These are phyloP conservation scores for Neofusicoccum cordaticola DNA, from an alignment of 2,329 filamentous ascomycete genomes.

Conservation along the genomic window DNA sequence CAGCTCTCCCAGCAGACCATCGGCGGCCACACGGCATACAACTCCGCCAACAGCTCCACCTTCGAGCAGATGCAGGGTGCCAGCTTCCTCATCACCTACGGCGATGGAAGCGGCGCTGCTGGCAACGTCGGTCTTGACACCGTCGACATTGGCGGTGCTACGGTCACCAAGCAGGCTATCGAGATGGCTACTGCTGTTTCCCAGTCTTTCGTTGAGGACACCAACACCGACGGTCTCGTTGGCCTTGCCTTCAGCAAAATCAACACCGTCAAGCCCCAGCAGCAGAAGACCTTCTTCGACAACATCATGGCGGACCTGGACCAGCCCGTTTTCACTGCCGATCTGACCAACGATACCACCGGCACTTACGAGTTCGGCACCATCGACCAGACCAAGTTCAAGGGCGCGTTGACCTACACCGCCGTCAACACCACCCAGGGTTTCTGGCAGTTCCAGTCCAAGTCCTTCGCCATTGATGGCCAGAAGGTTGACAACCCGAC, in stretches of 20 bases:
- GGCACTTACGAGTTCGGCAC: slow-evolving; percentile 73
- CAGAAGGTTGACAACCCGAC: slow-evolving; percentile 54
- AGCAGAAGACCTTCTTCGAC: slow-evolving; percentile 72
- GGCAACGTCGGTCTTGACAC: slow-evolving; percentile 67
- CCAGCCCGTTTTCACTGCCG: slow-evolving; percentile 68
- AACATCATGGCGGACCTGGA: slow-evolving; percentile 62
- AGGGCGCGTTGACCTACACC: slow-evolving; percentile 60
- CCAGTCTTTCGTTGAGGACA: slow-evolving; percentile 56
- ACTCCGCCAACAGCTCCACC: slow-evolving; percentile 52
- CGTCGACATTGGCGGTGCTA: slow-evolving; percentile 65
- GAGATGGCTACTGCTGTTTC: slow-evolving; percentile 63
- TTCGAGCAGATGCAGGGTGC: slow-evolving; percentile 50
- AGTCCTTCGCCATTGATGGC: slow-evolving; percentile 56
- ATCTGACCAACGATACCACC: slow-evolving; percentile 58
- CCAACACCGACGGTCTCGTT: slow-evolving; percentile 65
- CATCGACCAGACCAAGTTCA: slow-evolving; percentile 64
- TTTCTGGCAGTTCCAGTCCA: slow-evolving; percentile 67
- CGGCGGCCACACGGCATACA: slow-evolving; percentile 54
- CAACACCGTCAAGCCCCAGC: slow-evolving; percentile 52
- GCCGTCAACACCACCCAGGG: slow-evolving; percentile 60
- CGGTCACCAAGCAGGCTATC: slow-evolving; percentile 61
- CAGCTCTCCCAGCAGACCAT: slow-evolving; percentile 48
- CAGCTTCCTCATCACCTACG: slow-evolving; percentile 65
- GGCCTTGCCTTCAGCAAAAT: slow-evolving; percentile 37
- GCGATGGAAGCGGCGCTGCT: slow-evolving; percentile 61